A percentile compares a stretch with the other conserved stretches of the same genome.
These are phyloP conservation scores for Trichoderma polysporum DNA, from an alignment of 2,329 filamentous ascomycete species.

Conservation along the genomic window DNA sequence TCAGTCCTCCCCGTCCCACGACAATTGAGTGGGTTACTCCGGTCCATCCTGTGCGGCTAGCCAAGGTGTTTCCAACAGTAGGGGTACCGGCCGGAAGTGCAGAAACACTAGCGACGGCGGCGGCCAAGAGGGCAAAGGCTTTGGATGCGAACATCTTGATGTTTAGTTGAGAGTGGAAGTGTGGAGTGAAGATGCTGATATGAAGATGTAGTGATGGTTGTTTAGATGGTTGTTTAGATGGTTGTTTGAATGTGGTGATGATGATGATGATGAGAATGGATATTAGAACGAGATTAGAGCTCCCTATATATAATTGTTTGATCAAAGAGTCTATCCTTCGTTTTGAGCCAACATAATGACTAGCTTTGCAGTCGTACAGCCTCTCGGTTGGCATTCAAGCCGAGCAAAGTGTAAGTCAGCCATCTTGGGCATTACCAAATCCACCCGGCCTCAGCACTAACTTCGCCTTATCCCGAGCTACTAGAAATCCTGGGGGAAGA, in stretches of 20 bases:
- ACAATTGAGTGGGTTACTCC: slow-evolving; percentile 17
- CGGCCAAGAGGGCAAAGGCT: slow-evolving; percentile 11
- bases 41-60: not conserved
- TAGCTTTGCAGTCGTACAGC: slow-evolving; percentile 12
- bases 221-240: not conserved
- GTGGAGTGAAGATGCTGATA: not conserved
- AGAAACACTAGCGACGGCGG: slow-evolving; percentile 7
- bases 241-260: not conserved
- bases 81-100: slow-evolving; percentile 13
- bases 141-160: slow-evolving; percentile 19
- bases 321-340: not conserved
- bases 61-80: not conserved
- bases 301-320: not conserved
- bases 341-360: not conserved
- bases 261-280: slow-evolving; percentile 5
- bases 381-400: slow-evolving; percentile 5
- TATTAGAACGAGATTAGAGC: not conserved
- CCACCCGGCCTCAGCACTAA: slow-evolving; percentile 13
- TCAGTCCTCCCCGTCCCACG: slow-evolving; percentile 32
- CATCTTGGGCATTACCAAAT: slow-evolving; percentile 1
- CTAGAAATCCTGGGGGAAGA: not conserved
- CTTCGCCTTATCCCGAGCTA: slow-evolving; percentile 5
- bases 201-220: not conserved
- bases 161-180: not conserved
- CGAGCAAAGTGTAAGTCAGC: not conserved